These are phyloP conservation scores for Citrullus mucosospermus DNA, from an alignment of 306 rosid genomes.

Conservation along the genomic window DNA sequence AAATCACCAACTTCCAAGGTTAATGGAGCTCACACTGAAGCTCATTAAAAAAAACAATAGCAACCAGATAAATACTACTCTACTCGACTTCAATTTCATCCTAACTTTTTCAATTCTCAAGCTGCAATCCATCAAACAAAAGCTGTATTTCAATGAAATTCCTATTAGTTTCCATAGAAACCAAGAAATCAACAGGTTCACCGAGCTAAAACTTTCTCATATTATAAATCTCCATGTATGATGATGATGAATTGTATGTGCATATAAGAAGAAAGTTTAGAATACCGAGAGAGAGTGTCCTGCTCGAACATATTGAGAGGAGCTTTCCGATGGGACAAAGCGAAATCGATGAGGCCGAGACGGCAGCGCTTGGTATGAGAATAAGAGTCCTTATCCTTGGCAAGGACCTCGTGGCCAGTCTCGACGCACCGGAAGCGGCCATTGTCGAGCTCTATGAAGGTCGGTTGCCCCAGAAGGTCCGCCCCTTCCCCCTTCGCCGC, in stretches of 20 bases:
- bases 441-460: conserved; percentile 47
- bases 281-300: conserved; percentile 71
- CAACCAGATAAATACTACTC: not conserved
- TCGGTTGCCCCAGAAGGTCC: conserved; percentile 62
- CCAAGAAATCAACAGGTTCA: not conserved
- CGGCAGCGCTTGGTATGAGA: conserved; percentile 78
- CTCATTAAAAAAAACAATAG: not conserved
- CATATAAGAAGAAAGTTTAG: not conserved
- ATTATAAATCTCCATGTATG: not conserved
- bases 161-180: not conserved
- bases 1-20: not conserved
- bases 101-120: not conserved
- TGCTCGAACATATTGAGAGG: conserved; percentile 79
- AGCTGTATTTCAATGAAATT: not conserved
- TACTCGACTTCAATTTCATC: not conserved
- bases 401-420: conserved; percentile 70
- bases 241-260: not conserved
- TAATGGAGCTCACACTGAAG: not conserved
- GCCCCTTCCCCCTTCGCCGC: conserved; percentile 48
- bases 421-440: conserved; percentile 74
- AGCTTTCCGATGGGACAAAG: conserved; percentile 40
- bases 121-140: not conserved
- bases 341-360: conserved; percentile 66
- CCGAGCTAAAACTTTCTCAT: not conserved
- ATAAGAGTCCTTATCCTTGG: conserved; percentile 52